Percentiles rank a stretch among this genome's conserved stretches.
Conservation (phyloP, 805 yeast species). For the Suhomyces tanzawaensis region DNA sequence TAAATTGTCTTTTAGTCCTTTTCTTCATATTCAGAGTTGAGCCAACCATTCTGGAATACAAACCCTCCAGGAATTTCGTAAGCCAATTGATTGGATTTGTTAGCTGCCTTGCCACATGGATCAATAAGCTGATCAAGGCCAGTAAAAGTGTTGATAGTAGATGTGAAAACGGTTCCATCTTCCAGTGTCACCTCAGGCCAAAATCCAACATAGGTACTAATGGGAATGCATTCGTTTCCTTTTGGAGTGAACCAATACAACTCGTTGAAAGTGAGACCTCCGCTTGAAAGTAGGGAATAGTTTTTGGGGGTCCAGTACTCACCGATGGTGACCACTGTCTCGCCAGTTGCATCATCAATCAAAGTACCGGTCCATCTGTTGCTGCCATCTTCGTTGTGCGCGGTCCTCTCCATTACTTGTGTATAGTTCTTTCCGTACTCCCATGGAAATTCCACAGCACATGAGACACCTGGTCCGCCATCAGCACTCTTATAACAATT, state of each 20-base stretch:
- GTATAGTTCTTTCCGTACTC: conserved; percentile 5
- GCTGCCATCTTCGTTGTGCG: conserved; percentile 2
- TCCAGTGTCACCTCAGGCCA: too few species aligned
- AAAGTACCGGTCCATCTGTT: conserved; percentile 1
- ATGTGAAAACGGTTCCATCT: too few species aligned
- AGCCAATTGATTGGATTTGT: too few species aligned
- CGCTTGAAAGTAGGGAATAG: not conserved
- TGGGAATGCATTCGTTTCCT: too few species aligned
- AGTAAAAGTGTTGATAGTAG: too few species aligned
- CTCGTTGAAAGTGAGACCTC: not conserved
- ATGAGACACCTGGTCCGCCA: conserved; percentile 7
- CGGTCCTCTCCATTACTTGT: not conserved
- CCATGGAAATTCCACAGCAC: conserved; percentile 5
- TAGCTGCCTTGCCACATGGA: too few species aligned
- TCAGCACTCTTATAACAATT: conserved; percentile 9
- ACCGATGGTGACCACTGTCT: not conserved
- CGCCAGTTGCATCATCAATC: conserved; percentile 2
- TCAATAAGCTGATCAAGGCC: too few species aligned
- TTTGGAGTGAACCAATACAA: not conserved
- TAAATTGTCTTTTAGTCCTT: too few species aligned
- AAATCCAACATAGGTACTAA: too few species aligned
- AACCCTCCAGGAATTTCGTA: too few species aligned
- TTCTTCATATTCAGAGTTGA: too few species aligned
- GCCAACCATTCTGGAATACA: too few species aligned
- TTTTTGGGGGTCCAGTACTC: not conserved